phyloP scores from a whole-genome alignment of 768 basidiomycete genomes.

The Lentinula edodes region DNA sequence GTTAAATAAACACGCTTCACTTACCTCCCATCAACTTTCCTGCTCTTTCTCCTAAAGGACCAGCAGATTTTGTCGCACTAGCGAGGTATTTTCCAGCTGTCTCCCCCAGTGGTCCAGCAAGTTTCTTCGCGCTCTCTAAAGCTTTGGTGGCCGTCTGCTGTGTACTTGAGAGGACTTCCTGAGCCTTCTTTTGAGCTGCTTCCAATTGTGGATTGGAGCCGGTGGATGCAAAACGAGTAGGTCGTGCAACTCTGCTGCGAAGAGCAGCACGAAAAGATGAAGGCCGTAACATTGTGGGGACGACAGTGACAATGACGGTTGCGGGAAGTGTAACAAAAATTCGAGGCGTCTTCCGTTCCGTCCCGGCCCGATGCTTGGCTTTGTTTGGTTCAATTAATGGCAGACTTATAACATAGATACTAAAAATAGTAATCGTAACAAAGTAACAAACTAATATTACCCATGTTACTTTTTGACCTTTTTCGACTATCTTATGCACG shows the following conservation, averaged over 20 bases:
- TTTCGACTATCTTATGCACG: no score
- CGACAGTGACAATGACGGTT: not conserved
- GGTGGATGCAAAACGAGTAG: conserved; percentile 35
- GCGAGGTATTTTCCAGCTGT: conserved; percentile 53
- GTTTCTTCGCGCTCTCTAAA: conserved; percentile 44
- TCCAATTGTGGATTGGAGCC: conserved; percentile 31
- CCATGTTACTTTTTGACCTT: no score
- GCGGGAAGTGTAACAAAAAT: not conserved
- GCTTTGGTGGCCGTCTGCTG: conserved; percentile 53
- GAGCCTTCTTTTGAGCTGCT: conserved; percentile 62
- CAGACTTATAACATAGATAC: no score
- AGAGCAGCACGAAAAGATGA: conserved; percentile 20
- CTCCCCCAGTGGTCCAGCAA: conserved; percentile 45
- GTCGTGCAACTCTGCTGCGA: conserved; percentile 11
- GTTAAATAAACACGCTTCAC: conserved; percentile 20
- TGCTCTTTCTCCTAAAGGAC: conserved; percentile 46
- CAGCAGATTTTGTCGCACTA: conserved; percentile 40
- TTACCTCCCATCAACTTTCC: conserved; percentile 42
- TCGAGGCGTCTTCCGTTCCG: not conserved
- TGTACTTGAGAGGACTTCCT: conserved; percentile 55
- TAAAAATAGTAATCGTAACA: no score
- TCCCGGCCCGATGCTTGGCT: not conserved
- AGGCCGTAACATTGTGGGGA: not conserved
- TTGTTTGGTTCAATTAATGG: not conserved
- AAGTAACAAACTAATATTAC: no score